Conservation (phyloP, 75 land plant species). For the Selaginella moellendorffii region DNA sequence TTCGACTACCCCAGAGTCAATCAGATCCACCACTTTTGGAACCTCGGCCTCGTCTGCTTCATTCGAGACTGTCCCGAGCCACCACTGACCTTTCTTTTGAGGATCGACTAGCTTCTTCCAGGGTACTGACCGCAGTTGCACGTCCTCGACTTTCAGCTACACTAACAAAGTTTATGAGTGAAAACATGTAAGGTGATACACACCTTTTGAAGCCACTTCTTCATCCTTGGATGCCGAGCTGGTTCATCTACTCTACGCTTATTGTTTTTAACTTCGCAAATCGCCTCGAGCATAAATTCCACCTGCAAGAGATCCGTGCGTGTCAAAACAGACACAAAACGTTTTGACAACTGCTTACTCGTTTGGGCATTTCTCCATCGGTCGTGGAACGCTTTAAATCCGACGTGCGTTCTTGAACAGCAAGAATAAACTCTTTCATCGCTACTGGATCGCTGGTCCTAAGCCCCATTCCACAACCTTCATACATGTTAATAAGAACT, state of each 20-base stretch:
- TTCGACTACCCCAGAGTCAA: slow-evolving; percentile 57
- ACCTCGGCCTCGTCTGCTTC: slow-evolving; percentile 15
- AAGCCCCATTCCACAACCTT: slow-evolving; percentile 87
- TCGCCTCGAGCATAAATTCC: slow-evolving; percentile 91
- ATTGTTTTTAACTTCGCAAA: slow-evolving; percentile 88
- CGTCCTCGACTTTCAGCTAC: slow-evolving; percentile 69
- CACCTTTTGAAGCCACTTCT: slow-evolving; percentile 97
- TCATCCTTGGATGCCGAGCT: slow-evolving; percentile 51
- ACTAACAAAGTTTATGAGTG: background rate
- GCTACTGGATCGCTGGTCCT: slow-evolving; percentile 75
- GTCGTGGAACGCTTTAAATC: slow-evolving; percentile 43
- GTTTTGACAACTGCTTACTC: slow-evolving; percentile 31
- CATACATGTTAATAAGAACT: background rate
- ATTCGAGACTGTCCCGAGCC: slow-evolving; percentile 47
- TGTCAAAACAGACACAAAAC: background rate
- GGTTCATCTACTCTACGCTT: slow-evolving; percentile 68
- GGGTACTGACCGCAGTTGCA: slow-evolving; percentile 53
- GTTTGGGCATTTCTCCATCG: slow-evolving; percentile 41
- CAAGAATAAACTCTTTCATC: slow-evolving; percentile 69
- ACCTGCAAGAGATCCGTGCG: slow-evolving; percentile 37
- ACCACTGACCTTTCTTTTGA: slow-evolving; percentile 95
- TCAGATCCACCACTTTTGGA: slow-evolving; percentile 28
- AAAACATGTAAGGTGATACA: background rate
- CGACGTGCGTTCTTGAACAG: slow-evolving; percentile 55
- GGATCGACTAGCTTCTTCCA: slow-evolving; percentile 91